Percentiles rank a stretch among this genome's conserved stretches.
phyloP scores from a whole-genome alignment of 106 monocot genomes.

The Dendrobium chrysotoxum region DNA sequence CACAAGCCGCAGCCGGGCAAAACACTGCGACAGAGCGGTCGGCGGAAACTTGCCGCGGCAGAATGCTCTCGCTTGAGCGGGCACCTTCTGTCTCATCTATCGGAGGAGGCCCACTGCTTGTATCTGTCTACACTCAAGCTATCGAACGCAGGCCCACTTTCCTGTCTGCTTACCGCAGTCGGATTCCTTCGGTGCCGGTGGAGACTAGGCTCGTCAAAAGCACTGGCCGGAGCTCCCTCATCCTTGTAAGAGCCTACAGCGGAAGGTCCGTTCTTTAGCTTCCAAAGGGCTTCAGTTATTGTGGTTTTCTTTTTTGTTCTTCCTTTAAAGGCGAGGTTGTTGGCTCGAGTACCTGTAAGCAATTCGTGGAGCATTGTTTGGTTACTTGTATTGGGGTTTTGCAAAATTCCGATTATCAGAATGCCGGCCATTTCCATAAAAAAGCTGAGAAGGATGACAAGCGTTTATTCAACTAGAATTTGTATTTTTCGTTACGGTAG shows the following conservation, averaged over 20 bases:
- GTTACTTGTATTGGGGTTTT: background rate
- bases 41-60: background rate
- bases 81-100: background rate
- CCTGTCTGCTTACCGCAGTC: background rate
- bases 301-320: background rate
- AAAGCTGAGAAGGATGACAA: background rate
- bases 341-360: background rate
- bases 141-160: background rate
- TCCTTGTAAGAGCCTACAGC: background rate
- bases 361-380: background rate
- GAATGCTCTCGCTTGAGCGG: constrained; percentile 5
- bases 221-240: constrained; percentile 1
- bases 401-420: background rate
- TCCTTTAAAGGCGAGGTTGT: background rate
- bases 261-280: background rate
- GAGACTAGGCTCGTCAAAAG: background rate
- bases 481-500: background rate
- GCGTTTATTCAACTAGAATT: background rate
- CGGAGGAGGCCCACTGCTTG: background rate
- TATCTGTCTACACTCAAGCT: background rate
- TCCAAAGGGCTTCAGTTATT: background rate
- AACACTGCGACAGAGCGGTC: background rate
- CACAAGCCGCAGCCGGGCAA: background rate
- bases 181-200: background rate
- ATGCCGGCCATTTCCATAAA: background rate